Base-by-base conservation (phyloP, 495 filamentous ascomycete genomes). In the Staphylotrichum tortipilum region DNA sequence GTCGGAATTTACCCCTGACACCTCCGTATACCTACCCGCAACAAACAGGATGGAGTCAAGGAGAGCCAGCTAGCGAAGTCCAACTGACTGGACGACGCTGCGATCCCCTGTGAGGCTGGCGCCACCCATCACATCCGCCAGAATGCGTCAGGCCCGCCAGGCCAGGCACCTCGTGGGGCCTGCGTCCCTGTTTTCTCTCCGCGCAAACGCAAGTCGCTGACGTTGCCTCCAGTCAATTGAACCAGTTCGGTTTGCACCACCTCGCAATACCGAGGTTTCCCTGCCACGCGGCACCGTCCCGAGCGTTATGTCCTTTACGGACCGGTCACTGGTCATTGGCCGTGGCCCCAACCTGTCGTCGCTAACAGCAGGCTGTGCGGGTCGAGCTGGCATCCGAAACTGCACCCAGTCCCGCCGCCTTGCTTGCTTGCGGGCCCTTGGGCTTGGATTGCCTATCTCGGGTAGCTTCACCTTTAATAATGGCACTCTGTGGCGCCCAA, bases 271-370 rank as follows among this genome's bases (percentile, higher is more conserved):
- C 6, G 7, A 11, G 23, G 8, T n/a, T n/a, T 15, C 17, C 12
- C 17, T 28, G 50, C 50, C 50, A 52, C 50, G 50, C 50, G 43
- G 50, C 50, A 52, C 17, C 28, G 30, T 44, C 14, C 26, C 18
- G n/a, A 9, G 21, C 19, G 22, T 31, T 6, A 22, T 14, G 11
- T 22, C 1, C 18, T 1, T 36, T 9, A 15, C 3, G 19, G 23
- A 24, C 31, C 4, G 5, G n/a, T 17, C n/a, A 4, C 6, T 9
- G 26, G 15, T 44, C 14, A 44, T 44, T 44, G 41, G 41, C 26
- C 17, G 8, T 1, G 17, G 22, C 14, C n/a, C 11, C n/a, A n/a
- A n/a, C n/a, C n/a, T n/a, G 5, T 19, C 17, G 26, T 14, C 23
- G 41, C 18, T 44, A 28, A 7, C 28, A 42, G 10, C 21, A 11